phyloP scores from a whole-genome alignment of 768 basidiomycete species.

The Auriscalpium vulgare region DNA sequence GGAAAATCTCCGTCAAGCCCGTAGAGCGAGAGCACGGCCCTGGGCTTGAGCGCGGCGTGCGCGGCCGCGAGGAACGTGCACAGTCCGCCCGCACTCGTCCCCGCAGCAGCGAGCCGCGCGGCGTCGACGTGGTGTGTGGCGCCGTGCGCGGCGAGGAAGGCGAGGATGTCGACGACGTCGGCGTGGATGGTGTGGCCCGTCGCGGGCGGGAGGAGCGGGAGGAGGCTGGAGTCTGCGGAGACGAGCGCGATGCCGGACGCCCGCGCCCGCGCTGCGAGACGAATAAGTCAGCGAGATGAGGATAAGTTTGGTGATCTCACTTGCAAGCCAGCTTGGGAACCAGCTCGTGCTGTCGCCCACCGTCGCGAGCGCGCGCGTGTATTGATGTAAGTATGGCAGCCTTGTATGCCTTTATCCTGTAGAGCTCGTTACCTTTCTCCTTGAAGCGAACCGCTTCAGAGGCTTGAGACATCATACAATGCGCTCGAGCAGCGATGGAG shows the following conservation, averaged over 20 bases:
- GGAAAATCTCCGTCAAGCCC: slow-evolving; percentile 58
- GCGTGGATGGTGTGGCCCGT: slow-evolving; percentile 51
- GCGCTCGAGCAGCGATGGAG: too few relatives aligned
- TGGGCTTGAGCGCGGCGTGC: slow-evolving; percentile 37
- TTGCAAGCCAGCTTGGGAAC: too few relatives aligned
- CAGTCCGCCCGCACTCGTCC: slow-evolving; percentile 55
- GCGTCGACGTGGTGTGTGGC: slow-evolving; percentile 27
- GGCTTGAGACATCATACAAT: too few relatives aligned
- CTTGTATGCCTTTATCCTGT: too few relatives aligned
- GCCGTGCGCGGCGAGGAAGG: slow-evolving; percentile 30
- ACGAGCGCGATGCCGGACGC: slow-evolving; percentile 46
- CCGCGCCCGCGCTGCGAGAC: slow-evolving; percentile 34
- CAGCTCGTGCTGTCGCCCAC: too few relatives aligned
- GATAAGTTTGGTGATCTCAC: too few relatives aligned
- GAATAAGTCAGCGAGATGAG: neutral
- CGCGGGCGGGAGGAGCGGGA: slow-evolving; percentile 42
- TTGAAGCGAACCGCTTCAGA: too few relatives aligned
- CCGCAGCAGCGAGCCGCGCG: slow-evolving; percentile 41
- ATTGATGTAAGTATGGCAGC: too few relatives aligned
- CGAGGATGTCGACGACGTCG: slow-evolving; percentile 50
- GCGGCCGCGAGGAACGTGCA: slow-evolving; percentile 55
- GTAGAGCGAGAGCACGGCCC: slow-evolving; percentile 42
- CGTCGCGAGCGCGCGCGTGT: too few relatives aligned
- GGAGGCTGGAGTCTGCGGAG: slow-evolving; percentile 54
- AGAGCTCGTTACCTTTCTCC: too few relatives aligned